Percentiles rank a stretch among this genome's conserved stretches.
Evolutionary conservation across 768 basidiomycete species (phyloP).

Genomic region (Amanita fuliginea): DNA sequence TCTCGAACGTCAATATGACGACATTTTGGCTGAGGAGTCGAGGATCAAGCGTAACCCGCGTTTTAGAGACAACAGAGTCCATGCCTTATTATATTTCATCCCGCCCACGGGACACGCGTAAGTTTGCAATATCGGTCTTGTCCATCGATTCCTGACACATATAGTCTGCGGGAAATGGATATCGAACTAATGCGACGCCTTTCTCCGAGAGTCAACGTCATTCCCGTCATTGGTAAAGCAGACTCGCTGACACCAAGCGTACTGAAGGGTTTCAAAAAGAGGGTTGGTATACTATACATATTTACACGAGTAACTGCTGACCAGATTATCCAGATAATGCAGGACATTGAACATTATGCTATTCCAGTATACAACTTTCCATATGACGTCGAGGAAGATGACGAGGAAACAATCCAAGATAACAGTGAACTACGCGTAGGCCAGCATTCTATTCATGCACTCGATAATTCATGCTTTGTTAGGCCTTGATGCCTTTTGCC

Average conservation of each 20-base stretch:
- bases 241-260: conserved; percentile 92
- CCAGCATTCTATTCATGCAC: conserved; percentile 6
- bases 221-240: conserved; percentile 95
- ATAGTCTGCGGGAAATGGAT: conserved; percentile 90
- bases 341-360: conserved; percentile 97
- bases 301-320: conserved; percentile 1
- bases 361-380: conserved; percentile 99
- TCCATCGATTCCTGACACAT: conserved; percentile 4
- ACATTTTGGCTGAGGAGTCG: conserved; percentile 96
- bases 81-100: conserved; percentile 96
- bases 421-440: conserved; percentile 88
- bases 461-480: conserved; percentile 4
- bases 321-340: conserved; percentile 71
- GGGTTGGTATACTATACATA: conserved; percentile 33
- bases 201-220: conserved; percentile 96
- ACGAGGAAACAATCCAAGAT: conserved; percentile 96
- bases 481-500: conserved; percentile 93
- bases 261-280: conserved; percentile 91
- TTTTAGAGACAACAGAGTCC: conserved; percentile 96
- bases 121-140: conserved; percentile 19
- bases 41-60: conserved; percentile 99
- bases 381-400: conserved; percentile 98
- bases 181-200: conserved; percentile 98
- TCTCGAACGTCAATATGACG: conserved; percentile 98
- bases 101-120: conserved; percentile 97